These are phyloP conservation scores for Rubroboletus satanas DNA, from an alignment of 768 basidiomycete species.

Conservation along the genomic window DNA sequence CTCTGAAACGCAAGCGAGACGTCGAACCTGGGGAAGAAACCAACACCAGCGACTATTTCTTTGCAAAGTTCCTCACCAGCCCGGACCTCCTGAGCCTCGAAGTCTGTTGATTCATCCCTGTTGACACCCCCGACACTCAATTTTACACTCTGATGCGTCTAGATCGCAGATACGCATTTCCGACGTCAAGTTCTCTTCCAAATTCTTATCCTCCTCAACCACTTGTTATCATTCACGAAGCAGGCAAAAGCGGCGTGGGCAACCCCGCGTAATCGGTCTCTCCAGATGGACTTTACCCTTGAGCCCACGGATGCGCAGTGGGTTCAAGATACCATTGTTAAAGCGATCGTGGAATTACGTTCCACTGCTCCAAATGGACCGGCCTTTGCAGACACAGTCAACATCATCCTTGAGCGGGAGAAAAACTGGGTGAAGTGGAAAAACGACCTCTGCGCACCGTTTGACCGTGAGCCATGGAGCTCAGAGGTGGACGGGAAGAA, in stretches of 20 bases:
- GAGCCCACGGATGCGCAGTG: constrained; percentile 65
- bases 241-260: constrained; percentile 57
- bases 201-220: constrained; percentile 69
- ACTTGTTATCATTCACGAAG: constrained; percentile 73
- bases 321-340: constrained; percentile 67
- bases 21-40: constrained; percentile 50
- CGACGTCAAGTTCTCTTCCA: constrained; percentile 92
- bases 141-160: constrained; percentile 12
- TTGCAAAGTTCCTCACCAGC: constrained; percentile 89
- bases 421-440: constrained; percentile 92
- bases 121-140: constrained; percentile 1
- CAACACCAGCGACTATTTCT: constrained; percentile 71
- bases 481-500: constrained; percentile 45
- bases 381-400: constrained; percentile 70
- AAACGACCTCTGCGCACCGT: constrained; percentile 73
- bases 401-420: constrained; percentile 71
- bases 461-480: constrained; percentile 69
- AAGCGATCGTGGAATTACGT: constrained; percentile 52
- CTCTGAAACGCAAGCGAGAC: constrained; percentile 66
- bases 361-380: constrained; percentile 78
- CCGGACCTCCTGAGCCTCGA: constrained; percentile 85
- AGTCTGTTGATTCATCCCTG: constrained; percentile 40
- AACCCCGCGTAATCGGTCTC: constrained; percentile 65
- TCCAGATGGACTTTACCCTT: constrained; percentile 81
- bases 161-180: constrained; percentile 90